Evolutionary conservation across 2,329 filamentous ascomycete genomes (phyloP), one percentile per base, ranked within the genome.

Genomic region (Alternaria viburni): DNA sequence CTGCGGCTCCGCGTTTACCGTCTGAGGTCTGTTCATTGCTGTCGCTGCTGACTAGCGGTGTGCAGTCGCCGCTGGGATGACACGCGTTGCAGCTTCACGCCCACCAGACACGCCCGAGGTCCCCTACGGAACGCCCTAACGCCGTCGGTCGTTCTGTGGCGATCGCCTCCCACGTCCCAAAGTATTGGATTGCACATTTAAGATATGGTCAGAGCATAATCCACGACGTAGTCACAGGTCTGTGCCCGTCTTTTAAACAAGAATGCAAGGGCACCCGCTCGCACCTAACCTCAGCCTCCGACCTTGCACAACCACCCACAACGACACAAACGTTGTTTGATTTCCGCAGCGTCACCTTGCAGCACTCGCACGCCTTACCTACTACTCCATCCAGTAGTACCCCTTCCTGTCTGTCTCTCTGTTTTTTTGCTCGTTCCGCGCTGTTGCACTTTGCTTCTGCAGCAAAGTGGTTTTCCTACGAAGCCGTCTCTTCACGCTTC

Each of bases 181-280:
- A 61, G 61, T 67, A 65, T 69, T 67, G 66, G 68, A 66, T 62
- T 64, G 69, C 67, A 64, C 67, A 69, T 69, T 67, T 67, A 66
- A 71, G 57, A 71, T 70, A 69, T 67, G 65, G 69, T 65, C 71
- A 67, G 57, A 64, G 72, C 70, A 70, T 67, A 62, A 67, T 52
- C 59, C 54, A 54, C 59, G 45, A 49, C 61, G 41, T 65, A 47
- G 70, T 62, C 70, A 67, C 65, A 69, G 41, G 70, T 65, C 70
- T 69, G 67, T 74, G 66, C 66, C 65, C 66, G 64, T 51, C 61
- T 57, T 72, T 74, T 73, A 70, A 73, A 69, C 69, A 72, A 73
- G 69, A 69, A 78, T 73, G 75, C 75, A 79, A 79, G 75, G 76
- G 69, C 75, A 69, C 69, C 67, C 67, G 65, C 68, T 70, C 36